phyloP scores from a whole-genome alignment of 805 yeast species.

The Ogataea chonburiensis region DNA sequence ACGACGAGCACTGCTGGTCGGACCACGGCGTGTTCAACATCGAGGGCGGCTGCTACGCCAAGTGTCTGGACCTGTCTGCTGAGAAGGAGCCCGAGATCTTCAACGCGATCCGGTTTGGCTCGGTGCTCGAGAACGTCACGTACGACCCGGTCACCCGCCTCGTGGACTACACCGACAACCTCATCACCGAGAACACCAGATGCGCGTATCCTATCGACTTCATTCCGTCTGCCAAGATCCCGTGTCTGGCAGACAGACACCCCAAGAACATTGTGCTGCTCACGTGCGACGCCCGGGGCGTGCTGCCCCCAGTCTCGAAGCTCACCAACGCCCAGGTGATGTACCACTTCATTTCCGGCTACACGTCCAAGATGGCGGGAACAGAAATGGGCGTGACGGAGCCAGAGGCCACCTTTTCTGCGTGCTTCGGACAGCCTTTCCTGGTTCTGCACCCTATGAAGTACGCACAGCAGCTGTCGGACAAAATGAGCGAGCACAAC shows the following conservation, averaged over 20 bases:
- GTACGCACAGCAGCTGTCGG: slow-evolving; percentile 93
- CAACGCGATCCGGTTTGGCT: slow-evolving; percentile 91
- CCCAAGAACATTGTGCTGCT: slow-evolving; percentile 89
- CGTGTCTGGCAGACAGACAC: slow-evolving; percentile 86
- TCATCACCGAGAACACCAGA: slow-evolving; percentile 95
- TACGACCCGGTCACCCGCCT: slow-evolving; percentile 75
- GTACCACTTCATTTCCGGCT: slow-evolving; percentile 98
- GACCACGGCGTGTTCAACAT: slow-evolving; percentile 97
- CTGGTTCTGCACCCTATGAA: slow-evolving; percentile 96
- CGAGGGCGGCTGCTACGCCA: slow-evolving; percentile 99
- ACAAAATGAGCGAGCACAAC: slow-evolving; percentile 83
- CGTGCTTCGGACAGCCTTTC: slow-evolving; percentile 99
- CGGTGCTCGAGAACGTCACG: slow-evolving; percentile 90
- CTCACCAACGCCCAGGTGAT: slow-evolving; percentile 93
- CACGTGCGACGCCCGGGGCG: slow-evolving; percentile 98
- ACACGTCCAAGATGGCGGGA: slow-evolving; percentile 99
- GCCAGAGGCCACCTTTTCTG: slow-evolving; percentile 96
- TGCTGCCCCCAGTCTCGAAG: slow-evolving; percentile 93
- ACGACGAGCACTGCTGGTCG: slow-evolving; percentile 99
- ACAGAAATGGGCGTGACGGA: slow-evolving; percentile 98
- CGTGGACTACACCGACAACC: slow-evolving; percentile 80
- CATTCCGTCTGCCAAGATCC: slow-evolving; percentile 94
- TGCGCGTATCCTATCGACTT: slow-evolving; percentile 98
- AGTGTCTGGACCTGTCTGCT: slow-evolving; percentile 82
- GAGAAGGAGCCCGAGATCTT: slow-evolving; percentile 98